These are phyloP conservation scores for Populus hybrid DNA, from an alignment of 441 rosid species.

Conservation along the genomic window DNA sequence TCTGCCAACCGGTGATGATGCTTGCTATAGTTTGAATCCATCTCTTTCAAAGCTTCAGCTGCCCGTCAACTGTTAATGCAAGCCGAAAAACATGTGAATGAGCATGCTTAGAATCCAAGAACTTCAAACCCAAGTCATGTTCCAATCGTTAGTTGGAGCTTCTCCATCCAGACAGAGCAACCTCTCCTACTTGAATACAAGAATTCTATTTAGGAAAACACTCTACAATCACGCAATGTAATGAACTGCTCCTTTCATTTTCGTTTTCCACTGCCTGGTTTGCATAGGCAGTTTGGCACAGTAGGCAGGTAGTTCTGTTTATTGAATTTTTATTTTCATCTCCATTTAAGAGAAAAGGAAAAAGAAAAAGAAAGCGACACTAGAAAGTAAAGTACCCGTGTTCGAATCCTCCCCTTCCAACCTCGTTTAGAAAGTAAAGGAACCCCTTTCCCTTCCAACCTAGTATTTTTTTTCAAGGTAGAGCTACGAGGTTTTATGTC, in stretches of 20 bases:
- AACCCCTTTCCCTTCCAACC: no score
- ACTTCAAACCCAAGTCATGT: constrained; percentile 41
- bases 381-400: no score
- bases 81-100: background rate
- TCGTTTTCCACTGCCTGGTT: no score
- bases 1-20: background rate
- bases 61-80: constrained; percentile 1
- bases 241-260: background rate
- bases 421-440: no score
- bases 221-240: background rate
- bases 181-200: constrained; percentile 24
- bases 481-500: no score
- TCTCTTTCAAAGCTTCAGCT: background rate
- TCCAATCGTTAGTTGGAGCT: constrained; percentile 41
- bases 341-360: no score
- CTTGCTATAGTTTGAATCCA: background rate
- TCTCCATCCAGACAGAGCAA: constrained; percentile 39
- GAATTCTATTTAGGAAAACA: background rate
- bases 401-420: no score
- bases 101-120: constrained; percentile 37
- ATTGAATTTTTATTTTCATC: no score
- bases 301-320: no score
- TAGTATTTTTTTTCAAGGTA: no score
- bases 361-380: no score
- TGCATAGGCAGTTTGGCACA: no score